Percentiles rank a stretch among this genome's conserved stretches.
Conservation (phyloP, 2,329 filamentous ascomycete species). For the Aspergillus amoenus region DNA sequence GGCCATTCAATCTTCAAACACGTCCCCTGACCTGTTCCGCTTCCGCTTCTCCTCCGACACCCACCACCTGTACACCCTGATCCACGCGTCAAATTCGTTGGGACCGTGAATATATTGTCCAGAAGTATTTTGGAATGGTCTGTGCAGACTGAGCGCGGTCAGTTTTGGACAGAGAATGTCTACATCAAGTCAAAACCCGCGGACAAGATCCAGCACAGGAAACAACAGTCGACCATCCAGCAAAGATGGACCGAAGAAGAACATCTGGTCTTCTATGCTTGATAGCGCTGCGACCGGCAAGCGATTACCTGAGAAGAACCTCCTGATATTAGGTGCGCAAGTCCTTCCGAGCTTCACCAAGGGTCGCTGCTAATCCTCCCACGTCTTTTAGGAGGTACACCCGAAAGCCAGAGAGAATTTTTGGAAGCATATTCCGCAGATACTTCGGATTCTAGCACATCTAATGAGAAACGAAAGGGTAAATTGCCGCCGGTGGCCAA, state of each 20-base stretch:
- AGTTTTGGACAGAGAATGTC: constrained; percentile 40
- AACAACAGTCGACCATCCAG: constrained; percentile 45
- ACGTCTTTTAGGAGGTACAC: constrained; percentile 64
- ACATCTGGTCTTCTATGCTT: constrained; percentile 93
- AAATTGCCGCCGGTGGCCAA: constrained; percentile 81
- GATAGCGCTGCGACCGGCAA: constrained; percentile 88
- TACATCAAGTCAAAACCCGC: constrained; percentile 37
- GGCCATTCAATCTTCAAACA: neutral
- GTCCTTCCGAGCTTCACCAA: constrained; percentile 4
- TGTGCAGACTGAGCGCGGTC: constrained; percentile 34
- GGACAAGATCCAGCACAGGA: constrained; percentile 29
- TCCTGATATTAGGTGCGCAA: constrained; percentile 74
- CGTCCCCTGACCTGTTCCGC: constrained; percentile 34
- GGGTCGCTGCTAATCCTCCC: constrained; percentile 18
- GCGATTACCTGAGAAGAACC: constrained; percentile 85
- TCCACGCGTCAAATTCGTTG: constrained; percentile 19
- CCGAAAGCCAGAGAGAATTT: constrained; percentile 82
- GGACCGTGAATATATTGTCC: neutral
- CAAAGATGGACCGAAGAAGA: constrained; percentile 71
- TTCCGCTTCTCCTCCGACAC: constrained; percentile 22
- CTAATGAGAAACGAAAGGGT: constrained; percentile 48
- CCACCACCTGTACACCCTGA: constrained; percentile 8
- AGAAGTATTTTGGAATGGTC: constrained; percentile 32
- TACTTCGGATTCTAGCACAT: constrained; percentile 39
- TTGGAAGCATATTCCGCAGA: constrained; percentile 59